phyloP scores from a whole-genome alignment of 179 eudicot genomes.

The Sideroxylon spinosum region DNA sequence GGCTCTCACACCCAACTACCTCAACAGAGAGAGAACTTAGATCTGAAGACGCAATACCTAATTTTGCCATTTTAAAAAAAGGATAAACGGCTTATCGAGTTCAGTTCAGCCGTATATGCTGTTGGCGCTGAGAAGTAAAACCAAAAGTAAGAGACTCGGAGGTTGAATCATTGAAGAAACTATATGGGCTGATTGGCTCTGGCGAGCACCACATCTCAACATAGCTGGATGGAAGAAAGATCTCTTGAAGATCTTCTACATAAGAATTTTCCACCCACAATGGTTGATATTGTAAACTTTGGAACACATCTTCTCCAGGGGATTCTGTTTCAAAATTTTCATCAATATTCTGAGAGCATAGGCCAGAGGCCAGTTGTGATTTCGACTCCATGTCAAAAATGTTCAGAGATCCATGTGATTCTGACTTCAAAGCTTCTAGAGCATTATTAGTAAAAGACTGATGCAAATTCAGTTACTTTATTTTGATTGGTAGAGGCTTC shows the following conservation, averaged over 20 bases:
- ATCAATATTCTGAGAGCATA: background rate
- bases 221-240: background rate
- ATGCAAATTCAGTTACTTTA: background rate
- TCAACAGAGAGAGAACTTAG: no score
- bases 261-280: background rate
- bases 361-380: background rate
- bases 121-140: no score
- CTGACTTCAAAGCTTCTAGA: background rate
- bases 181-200: background rate
- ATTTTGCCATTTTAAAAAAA: background rate
- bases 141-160: no score
- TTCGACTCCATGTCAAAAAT: no score
- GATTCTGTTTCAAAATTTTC: background rate
- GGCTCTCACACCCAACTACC: no score
- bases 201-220: background rate
- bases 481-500: background rate
- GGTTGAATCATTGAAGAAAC: background rate
- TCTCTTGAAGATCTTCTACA: constrained; percentile 8
- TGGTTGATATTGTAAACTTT: background rate
- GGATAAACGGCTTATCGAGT: background rate
- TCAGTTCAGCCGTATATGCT: background rate
- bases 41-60: no score
- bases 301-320: background rate
- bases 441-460: background rate
- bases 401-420: background rate